These are phyloP conservation scores for Trametes cingulata DNA, from an alignment of 768 basidiomycete genomes.

Conservation along the genomic window DNA sequence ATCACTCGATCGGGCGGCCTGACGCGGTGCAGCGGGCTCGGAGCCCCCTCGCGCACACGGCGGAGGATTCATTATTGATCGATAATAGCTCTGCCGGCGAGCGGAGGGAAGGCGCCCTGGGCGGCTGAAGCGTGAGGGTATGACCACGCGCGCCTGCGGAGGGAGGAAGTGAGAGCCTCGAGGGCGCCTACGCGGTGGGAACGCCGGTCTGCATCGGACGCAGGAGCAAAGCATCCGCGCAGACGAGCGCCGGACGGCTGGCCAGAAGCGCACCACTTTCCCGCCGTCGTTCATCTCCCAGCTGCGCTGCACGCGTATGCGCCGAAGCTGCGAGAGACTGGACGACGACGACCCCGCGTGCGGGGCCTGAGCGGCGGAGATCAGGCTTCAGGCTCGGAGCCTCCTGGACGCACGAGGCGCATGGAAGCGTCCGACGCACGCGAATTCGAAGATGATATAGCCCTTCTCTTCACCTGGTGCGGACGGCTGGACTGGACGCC, in stretches of 20 bases:
- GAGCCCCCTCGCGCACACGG: not conserved
- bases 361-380: constrained; percentile 3
- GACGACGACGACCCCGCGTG: not conserved
- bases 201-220: constrained; percentile 13
- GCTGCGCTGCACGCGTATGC: not conserved
- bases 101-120: not conserved
- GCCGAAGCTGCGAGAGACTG: not conserved
- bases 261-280: not conserved
- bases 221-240: constrained; percentile 1
- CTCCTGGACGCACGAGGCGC: constrained; percentile 1
- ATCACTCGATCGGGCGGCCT: constrained; percentile 7
- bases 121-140: not conserved
- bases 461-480: not conserved
- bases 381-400: not conserved
- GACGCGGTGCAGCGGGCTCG: constrained; percentile 6
- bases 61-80: not conserved
- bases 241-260: not conserved
- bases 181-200: not conserved
- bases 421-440: not conserved
- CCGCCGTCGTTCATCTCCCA: not conserved
- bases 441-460: not conserved
- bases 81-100: not conserved
- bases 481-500: not conserved
- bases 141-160: not conserved
- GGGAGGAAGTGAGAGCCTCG: not conserved